These are phyloP conservation scores for Aspergillus terreus DNA, from an alignment of 2,329 filamentous ascomycete genomes.

Conservation along the genomic window DNA sequence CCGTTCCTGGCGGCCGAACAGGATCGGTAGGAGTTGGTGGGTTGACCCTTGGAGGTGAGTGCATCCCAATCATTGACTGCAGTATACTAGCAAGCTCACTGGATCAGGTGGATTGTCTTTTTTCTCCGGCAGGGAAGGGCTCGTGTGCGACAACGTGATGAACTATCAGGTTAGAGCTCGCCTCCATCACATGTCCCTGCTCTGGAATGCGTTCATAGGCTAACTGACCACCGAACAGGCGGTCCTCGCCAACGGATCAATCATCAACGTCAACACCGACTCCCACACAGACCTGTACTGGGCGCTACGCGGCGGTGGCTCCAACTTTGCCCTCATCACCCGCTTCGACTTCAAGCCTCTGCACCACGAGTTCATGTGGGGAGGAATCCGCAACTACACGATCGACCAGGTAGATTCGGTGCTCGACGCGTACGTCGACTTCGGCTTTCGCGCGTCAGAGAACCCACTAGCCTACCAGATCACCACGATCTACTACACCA, in stretches of 20 bases:
- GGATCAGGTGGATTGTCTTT: background rate
- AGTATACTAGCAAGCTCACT: background rate
- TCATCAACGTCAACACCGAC: slow-evolving; percentile 29
- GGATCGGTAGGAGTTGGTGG: background rate
- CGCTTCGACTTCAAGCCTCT: slow-evolving; percentile 39
- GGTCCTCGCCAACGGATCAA: slow-evolving; percentile 9
- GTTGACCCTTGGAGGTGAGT: background rate
- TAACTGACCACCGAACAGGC: background rate
- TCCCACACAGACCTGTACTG: slow-evolving; percentile 37
- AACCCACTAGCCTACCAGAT: slow-evolving; percentile 35
- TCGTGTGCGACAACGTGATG: background rate
- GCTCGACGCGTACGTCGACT: slow-evolving; percentile 30
- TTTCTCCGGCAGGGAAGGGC: background rate
- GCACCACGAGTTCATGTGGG: slow-evolving; percentile 37
- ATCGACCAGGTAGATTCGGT: slow-evolving; percentile 25
- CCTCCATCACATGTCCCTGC: background rate
- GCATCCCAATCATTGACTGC: background rate
- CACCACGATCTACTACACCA: slow-evolving; percentile 26
- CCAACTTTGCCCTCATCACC: slow-evolving; percentile 39
- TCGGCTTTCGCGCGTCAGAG: slow-evolving; percentile 16
- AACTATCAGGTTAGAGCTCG: background rate
- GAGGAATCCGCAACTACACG: slow-evolving; percentile 30
- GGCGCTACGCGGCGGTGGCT: slow-evolving; percentile 40
- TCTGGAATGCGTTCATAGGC: background rate
- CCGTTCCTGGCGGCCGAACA: background rate